A percentile compares a stretch with the other conserved stretches of the same genome.
phyloP scores from a whole-genome alignment of 805 yeast species.

The Candida coleopterorum region DNA sequence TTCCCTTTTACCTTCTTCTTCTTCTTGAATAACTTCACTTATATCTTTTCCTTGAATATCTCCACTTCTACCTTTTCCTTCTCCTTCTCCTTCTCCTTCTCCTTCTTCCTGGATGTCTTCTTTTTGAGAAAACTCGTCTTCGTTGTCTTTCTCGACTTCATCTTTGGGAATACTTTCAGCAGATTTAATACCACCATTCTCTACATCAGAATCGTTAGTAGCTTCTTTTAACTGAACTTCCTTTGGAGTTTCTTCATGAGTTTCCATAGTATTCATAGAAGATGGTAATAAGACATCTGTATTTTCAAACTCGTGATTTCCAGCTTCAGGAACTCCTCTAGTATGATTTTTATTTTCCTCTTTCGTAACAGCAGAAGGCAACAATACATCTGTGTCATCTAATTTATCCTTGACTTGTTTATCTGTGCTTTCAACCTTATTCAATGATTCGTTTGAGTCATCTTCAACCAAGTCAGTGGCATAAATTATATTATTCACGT shows the following conservation, averaged over 20 bases:
- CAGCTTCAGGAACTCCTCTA: background rate
- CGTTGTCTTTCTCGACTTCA: slow-evolving; percentile 10
- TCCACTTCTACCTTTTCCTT: no score
- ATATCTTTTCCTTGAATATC: no score
- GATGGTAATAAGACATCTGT: no score
- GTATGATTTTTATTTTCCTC: slow-evolving; percentile 1
- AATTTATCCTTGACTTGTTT: background rate
- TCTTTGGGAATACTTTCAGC: slow-evolving; percentile 6
- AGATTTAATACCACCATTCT: slow-evolving; percentile 1
- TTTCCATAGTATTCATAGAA: background rate
- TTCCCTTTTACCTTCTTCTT: no score
- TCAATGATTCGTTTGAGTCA: no score
- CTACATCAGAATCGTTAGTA: background rate
- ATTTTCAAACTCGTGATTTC: no score
- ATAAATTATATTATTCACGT: slow-evolving; percentile 28
- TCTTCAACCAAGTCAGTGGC: slow-evolving; percentile 24
- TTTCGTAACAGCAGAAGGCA: background rate
- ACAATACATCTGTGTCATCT: background rate
- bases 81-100: no score
- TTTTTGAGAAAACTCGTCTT: slow-evolving; percentile 3
- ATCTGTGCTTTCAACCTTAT: background rate
- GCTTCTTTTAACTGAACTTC: background rate
- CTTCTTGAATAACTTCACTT: no score
- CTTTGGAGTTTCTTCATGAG: background rate
- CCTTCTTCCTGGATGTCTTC: no score